Conservation (phyloP, 257 asterid genomes). For the Ophiorrhiza pumila region DNA sequence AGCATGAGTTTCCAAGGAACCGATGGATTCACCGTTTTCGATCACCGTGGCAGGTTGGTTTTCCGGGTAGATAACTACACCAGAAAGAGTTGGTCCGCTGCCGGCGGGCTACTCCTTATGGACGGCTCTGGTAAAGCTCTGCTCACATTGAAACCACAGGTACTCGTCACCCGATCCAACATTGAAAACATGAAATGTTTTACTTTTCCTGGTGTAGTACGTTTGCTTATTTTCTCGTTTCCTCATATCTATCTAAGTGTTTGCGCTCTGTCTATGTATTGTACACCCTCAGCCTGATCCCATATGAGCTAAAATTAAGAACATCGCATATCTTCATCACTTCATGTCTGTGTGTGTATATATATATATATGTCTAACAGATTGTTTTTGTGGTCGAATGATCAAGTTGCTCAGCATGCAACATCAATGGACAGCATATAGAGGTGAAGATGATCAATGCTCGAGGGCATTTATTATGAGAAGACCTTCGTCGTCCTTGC, state of each 20-base stretch:
- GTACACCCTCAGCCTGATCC: too few species aligned
- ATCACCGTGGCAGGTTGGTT: conserved; percentile 26
- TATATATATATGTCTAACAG: not conserved
- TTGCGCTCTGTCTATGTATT: too few species aligned
- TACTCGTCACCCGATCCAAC: too few species aligned
- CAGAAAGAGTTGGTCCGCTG: conserved; percentile 23
- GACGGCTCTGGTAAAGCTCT: conserved; percentile 36
- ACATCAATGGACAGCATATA: conserved; percentile 36
- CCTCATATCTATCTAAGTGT: too few species aligned
- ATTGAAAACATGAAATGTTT: too few species aligned
- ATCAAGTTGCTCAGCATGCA: conserved; percentile 21
- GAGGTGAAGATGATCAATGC: conserved; percentile 23
- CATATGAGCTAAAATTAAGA: too few species aligned
- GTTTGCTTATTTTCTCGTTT: too few species aligned
- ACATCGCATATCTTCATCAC: too few species aligned
- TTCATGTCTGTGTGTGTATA: too few species aligned
- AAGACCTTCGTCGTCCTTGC: conserved; percentile 19
- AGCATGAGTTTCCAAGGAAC: conserved; percentile 44
- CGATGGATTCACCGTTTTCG: conserved; percentile 41
- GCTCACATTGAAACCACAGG: conserved; percentile 40
- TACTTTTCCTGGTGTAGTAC: too few species aligned
- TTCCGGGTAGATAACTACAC: conserved; percentile 41
- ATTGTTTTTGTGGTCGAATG: not conserved
- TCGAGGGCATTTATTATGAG: conserved; percentile 29
- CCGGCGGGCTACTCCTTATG: conserved; percentile 36